Percentiles rank a stretch among this genome's conserved stretches.
Evolutionary conservation across 108 stramenopile genomes (phyloP).

Genomic region (Ochromonas danica): DNA sequence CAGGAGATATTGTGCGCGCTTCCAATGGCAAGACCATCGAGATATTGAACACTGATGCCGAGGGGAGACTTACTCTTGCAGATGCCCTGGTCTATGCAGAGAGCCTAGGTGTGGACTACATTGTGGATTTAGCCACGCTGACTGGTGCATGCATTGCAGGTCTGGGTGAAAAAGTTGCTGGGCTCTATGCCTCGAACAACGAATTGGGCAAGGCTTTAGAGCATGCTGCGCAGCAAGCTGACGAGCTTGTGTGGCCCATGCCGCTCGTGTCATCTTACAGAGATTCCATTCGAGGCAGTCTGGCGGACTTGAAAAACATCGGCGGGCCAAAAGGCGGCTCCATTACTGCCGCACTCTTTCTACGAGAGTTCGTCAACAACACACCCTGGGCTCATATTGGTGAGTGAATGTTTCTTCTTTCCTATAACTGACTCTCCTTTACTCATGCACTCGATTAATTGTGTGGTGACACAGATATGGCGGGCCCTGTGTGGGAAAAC

Average conservation of each 20-base stretch:
- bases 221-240: constrained; percentile 68
- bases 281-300: constrained; percentile 44
- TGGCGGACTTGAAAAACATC: constrained; percentile 56
- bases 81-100: constrained; percentile 95
- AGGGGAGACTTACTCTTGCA: constrained; percentile 91
- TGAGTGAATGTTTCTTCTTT: not conserved
- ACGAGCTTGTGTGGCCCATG: constrained; percentile 72
- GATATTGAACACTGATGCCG: constrained; percentile 90
- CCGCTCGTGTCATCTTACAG: constrained; percentile 48
- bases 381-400: constrained; percentile 55
- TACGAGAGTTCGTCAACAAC: constrained; percentile 81
- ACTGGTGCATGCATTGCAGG: constrained; percentile 86
- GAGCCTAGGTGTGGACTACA: constrained; percentile 75
- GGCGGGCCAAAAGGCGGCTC: constrained; percentile 71
- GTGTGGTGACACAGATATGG: constrained; percentile 62
- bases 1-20: constrained; percentile 89
- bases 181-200: constrained; percentile 68
- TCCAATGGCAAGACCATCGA: constrained; percentile 70
- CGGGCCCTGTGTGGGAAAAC: constrained; percentile 75
- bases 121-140: constrained; percentile 84
- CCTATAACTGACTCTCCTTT: not conserved
- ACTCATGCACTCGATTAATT: too few species aligned
- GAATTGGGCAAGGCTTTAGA: constrained; percentile 74
- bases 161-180: constrained; percentile 65
- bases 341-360: constrained; percentile 80